Evolutionary conservation across 331 rosid species (phyloP).

Genomic region (Saraca asoca): DNA sequence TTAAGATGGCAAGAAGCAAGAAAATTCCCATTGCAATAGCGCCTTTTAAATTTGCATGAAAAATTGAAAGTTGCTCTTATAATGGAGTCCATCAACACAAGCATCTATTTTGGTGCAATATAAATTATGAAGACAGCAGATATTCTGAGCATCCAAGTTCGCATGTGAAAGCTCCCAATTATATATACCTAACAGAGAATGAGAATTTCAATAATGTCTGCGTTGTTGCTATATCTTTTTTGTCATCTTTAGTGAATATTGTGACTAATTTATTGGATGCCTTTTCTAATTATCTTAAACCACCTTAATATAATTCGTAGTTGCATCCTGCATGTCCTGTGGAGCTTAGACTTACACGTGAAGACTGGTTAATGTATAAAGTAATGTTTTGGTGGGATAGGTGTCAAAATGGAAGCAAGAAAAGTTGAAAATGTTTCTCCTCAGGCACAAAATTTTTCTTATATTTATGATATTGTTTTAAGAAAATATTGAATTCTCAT

Average conservation of each 20-base stretch:
- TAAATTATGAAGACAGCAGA: slow-evolving; percentile 22
- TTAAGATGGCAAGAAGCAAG: slow-evolving; percentile 25
- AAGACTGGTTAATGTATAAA: too few relatives aligned
- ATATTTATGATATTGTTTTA: too few relatives aligned
- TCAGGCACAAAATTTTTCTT: too few relatives aligned
- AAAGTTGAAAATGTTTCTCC: too few relatives aligned
- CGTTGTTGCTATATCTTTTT: not conserved
- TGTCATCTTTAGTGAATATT: not conserved
- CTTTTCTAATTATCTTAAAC: too few relatives aligned
- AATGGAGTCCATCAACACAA: slow-evolving; percentile 36
- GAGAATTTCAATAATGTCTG: slow-evolving; percentile 24
- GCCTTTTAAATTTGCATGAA: slow-evolving; percentile 35
- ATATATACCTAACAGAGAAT: slow-evolving; percentile 22
- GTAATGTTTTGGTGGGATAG: too few relatives aligned
- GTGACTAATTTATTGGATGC: too few relatives aligned
- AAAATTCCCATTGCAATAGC: slow-evolving; percentile 35
- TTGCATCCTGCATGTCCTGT: too few relatives aligned
- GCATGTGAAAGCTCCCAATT: slow-evolving; percentile 30
- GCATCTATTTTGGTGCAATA: slow-evolving; percentile 16
- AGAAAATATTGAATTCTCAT: too few relatives aligned
- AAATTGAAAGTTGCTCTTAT: slow-evolving; percentile 39
- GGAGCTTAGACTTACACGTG: too few relatives aligned
- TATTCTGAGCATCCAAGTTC: slow-evolving; percentile 36
- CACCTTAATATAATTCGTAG: too few relatives aligned
- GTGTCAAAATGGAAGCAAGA: too few relatives aligned